Evolutionary conservation across 139 green algal genomes (phyloP), one percentile per base, ranked within the genome.

Genomic region (Desmodesmus armatus): DNA sequence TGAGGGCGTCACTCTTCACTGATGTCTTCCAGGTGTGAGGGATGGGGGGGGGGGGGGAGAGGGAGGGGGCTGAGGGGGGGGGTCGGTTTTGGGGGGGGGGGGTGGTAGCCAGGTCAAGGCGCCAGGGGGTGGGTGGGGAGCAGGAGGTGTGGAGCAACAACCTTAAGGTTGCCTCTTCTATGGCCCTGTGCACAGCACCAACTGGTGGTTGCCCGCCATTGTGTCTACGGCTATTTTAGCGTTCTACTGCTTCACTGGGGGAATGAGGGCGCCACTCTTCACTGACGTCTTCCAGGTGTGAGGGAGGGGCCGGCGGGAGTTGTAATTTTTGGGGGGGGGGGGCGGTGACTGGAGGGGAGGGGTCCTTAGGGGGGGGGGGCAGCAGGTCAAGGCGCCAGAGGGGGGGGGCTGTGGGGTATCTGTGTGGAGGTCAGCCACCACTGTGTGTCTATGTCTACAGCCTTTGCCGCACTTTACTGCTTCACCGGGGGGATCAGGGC

Each of bases 111-210:
- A n/a, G n/a, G n/a, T n/a, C n/a, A n/a, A n/a, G n/a, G n/a, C n/a
- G n/a, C n/a, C n/a, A n/a, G n/a, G n/a, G n/a, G n/a, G n/a, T n/a
- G n/a, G n/a, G n/a, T n/a, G n/a, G n/a, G 5, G 80, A 85, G 80
- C 80, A 85, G 37, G 80, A 85, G 66, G 80, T 85, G 29, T 85
- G 80, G 80, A 79, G 66, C 44, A 85, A 85, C 80, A 79, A 44
- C 39, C 47, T 85, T 19, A 66, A 80, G 31, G 80, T 85, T 1
- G 80, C 80, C 39, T 70, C 43, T 85, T 85, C 44, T 85, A 85
- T 31, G 80, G 80, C 25, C 80, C 80, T 21, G 80, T 79, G 13
- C 37, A 55, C 63, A 78, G 66, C 23, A 13, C 43, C 27, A 23
- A 47, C 23, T 85, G 80, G 80, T 85, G 80, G 80, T 27, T 47